Conservation (phyloP, 306 rosid genomes). For the Quercus berberidifolia region DNA sequence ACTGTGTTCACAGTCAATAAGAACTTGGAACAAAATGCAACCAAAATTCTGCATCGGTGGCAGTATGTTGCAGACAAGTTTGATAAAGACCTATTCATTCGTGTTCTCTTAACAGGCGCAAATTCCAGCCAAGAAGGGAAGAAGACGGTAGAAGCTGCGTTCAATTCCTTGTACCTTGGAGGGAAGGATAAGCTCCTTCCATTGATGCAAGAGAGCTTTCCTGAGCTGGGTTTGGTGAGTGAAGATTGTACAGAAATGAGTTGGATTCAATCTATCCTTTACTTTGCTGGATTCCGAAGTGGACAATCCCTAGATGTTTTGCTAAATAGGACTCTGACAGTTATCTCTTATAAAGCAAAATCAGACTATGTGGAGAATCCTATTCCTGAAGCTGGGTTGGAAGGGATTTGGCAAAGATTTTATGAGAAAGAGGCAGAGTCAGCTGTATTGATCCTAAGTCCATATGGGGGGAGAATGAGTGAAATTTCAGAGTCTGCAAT, state of each 20-base stretch:
- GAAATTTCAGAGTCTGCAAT: conserved; percentile 6
- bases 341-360: conserved; percentile 21
- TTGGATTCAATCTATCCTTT: too few relatives aligned
- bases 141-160: conserved; percentile 4
- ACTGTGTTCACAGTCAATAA: conserved; percentile 9
- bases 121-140: conserved; percentile 10
- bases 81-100: conserved; percentile 13
- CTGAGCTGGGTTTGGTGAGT: too few relatives aligned
- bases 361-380: conserved; percentile 28
- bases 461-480: conserved; percentile 19
- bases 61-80: conserved; percentile 7
- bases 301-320: conserved; percentile 20
- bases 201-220: not conserved
- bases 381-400: conserved; percentile 10
- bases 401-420: not conserved
- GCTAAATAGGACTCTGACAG: conserved; percentile 9
- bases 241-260: too few relatives aligned
- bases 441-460: conserved; percentile 1
- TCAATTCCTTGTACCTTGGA: conserved; percentile 24
- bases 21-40: not conserved
- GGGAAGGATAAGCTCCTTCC: conserved; percentile 4
- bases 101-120: not conserved
- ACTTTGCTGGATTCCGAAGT: too few relatives aligned
- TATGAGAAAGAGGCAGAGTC: not conserved
- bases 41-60: conserved; percentile 9